Conservation (phyloP, 2,329 filamentous ascomycete species). For the Monilinia laxa region DNA sequence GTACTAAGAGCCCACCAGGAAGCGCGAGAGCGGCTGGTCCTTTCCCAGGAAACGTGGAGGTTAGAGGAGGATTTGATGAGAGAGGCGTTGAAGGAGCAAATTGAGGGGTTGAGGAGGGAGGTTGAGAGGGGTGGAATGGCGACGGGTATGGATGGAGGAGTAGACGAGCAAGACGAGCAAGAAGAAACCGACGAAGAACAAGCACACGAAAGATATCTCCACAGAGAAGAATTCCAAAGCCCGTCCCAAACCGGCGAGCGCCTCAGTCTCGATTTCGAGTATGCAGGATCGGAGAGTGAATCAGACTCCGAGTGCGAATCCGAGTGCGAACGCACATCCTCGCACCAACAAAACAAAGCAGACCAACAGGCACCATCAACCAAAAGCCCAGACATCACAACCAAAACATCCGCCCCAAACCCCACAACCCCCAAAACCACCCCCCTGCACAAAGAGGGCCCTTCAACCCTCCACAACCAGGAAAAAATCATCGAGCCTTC, state of each 20-base stretch:
- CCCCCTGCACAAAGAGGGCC: too few relatives aligned
- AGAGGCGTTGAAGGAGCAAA: neutral
- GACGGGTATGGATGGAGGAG: neutral
- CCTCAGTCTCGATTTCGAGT: constrained; percentile 6
- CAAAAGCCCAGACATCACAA: neutral
- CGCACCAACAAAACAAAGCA: neutral
- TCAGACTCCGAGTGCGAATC: neutral
- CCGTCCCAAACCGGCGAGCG: neutral
- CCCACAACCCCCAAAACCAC: too few relatives aligned
- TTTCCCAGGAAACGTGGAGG: neutral
- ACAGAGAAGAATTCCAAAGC: neutral
- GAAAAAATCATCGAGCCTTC: too few relatives aligned
- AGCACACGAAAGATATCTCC: neutral
- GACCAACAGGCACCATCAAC: neutral
- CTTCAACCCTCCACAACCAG: too few relatives aligned
- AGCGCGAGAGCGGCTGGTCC: too few relatives aligned
- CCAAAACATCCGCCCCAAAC: too few relatives aligned
- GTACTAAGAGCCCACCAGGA: neutral
- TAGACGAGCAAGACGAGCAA: neutral
- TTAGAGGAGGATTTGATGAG: neutral
- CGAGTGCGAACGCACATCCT: too few relatives aligned
- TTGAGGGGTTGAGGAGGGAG: neutral
- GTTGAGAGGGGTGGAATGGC: neutral
- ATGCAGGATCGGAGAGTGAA: neutral
- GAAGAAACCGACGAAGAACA: neutral